Base-by-base conservation (phyloP, 2,329 filamentous ascomycete genomes). In the Furcasterigmium sp. region DNA sequence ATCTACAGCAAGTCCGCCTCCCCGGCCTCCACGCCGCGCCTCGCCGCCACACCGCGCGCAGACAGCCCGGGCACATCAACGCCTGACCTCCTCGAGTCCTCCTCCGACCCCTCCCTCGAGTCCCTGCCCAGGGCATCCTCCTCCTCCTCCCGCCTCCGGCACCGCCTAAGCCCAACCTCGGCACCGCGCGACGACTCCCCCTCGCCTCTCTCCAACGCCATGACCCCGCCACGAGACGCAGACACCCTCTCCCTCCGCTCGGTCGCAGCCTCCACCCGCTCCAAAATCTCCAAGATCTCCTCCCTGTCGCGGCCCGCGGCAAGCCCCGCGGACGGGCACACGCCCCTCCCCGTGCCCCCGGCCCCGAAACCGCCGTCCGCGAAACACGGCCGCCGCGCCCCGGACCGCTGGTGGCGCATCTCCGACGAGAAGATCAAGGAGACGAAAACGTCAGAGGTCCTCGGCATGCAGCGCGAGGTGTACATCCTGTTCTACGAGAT, bases 341-440 rank as follows among this genome's bases (percentile, higher is more conserved):
- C 15, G 9, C 15, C 5, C 30, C 8, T 35, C 20, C 18, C 49
- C 56, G 8, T 46, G 53, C 9, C 46, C 56, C 21, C 47, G 50
- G 19, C 41, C 41, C 13, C 78, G 70, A 50, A 82, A 78, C n/a
- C n/a, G 53, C 32, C 32, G n/a, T 10, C n/a, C 32, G 9, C n/a
- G 3, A 5, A 15, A 15, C n/a, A 15, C 32, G 23, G 23, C 23
- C 80, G 76, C 47, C 82, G 79, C 56, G 40, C 53, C 18, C 64
- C 70, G 11, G 85, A 94, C 57, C 82, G 85, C 32, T 98, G 93
- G 93, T 98, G 93, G 93, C 82, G 93, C 28, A 95, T 98, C 52
- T 96, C 91, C 51, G 93, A 98, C 61, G 93, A 98, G 52, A 95
- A 94, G 65, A 81, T 97, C 56, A 93, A 91, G 59, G 91, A 97